phyloP scores from a whole-genome alignment of 2,329 filamentous ascomycete genomes.

The Microascus cirrosus region DNA sequence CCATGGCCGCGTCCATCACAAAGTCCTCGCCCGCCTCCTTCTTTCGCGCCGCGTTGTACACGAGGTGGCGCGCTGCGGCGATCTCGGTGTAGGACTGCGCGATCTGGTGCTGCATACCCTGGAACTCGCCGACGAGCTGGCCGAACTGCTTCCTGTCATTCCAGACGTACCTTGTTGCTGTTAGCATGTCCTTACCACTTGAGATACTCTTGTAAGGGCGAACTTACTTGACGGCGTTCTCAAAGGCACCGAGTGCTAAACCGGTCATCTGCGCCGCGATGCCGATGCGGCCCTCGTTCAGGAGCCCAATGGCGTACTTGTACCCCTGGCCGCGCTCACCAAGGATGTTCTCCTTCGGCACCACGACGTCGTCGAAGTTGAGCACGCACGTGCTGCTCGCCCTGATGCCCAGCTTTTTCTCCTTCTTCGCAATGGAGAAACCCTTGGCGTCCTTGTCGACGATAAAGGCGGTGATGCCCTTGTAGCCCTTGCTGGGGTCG shows the following conservation, averaged over 20 bases:
- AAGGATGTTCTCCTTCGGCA: constrained; percentile 79
- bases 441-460: constrained; percentile 83
- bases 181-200: constrained; percentile 13
- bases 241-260: constrained; percentile 84
- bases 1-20: constrained; percentile 93
- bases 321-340: constrained; percentile 87
- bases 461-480: constrained; percentile 92
- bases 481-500: constrained; percentile 85
- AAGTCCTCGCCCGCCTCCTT: constrained; percentile 97
- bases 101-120: constrained; percentile 98
- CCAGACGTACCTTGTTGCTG: constrained; percentile 72
- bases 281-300: constrained; percentile 96
- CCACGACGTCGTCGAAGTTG: constrained; percentile 91
- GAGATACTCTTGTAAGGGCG: neutral
- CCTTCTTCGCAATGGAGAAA: constrained; percentile 96
- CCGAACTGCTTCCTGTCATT: constrained; percentile 98
- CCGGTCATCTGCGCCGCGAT: constrained; percentile 99
- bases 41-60: constrained; percentile 93
- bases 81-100: constrained; percentile 95
- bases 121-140: constrained; percentile 86
- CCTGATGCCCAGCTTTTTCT: constrained; percentile 97
- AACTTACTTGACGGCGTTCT: constrained; percentile 65
- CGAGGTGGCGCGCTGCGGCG: constrained; percentile 75
- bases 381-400: constrained; percentile 94
- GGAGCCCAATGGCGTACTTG: constrained; percentile 88